These are phyloP conservation scores for Boeremia exigua DNA, from an alignment of 2,329 filamentous ascomycete genomes.

Conservation along the genomic window DNA sequence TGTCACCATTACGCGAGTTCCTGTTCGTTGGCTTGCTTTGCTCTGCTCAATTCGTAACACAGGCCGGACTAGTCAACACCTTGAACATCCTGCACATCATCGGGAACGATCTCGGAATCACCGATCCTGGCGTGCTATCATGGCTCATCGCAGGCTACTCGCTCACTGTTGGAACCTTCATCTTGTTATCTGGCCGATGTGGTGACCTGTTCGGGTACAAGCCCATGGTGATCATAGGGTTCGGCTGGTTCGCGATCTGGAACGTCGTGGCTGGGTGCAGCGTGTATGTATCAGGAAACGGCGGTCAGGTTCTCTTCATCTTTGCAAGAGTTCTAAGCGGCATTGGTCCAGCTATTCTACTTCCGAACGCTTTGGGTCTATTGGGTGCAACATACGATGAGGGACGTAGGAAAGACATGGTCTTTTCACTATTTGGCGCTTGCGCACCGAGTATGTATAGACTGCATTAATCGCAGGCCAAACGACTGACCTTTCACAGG, in stretches of 20 bases:
- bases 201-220: conserved; percentile 60
- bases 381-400: conserved; percentile 64
- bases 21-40: conserved; percentile 36
- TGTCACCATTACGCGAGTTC: conserved; percentile 33
- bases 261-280: conserved; percentile 54
- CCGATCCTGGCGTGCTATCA: conserved; percentile 49
- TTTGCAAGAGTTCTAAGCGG: conserved; percentile 51
- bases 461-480: too few relatives aligned
- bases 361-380: conserved; percentile 70
- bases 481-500: conserved; percentile 22
- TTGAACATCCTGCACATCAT: conserved; percentile 53
- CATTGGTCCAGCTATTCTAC: conserved; percentile 66
- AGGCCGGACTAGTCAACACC: conserved; percentile 45
- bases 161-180: conserved; percentile 59
- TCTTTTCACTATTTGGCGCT: conserved; percentile 61
- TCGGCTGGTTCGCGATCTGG: conserved; percentile 57
- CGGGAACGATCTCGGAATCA: conserved; percentile 49
- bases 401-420: conserved; percentile 65
- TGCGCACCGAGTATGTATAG: conserved; percentile 50
- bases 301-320: conserved; percentile 46
- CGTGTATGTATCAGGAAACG: conserved; percentile 42
- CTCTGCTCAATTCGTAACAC: conserved; percentile 49
- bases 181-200: conserved; percentile 57
- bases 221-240: conserved; percentile 57
- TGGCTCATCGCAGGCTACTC: conserved; percentile 59